Conservation (phyloP, 768 basidiomycete genomes). For the Coprinellus aureogranulatus region DNA sequence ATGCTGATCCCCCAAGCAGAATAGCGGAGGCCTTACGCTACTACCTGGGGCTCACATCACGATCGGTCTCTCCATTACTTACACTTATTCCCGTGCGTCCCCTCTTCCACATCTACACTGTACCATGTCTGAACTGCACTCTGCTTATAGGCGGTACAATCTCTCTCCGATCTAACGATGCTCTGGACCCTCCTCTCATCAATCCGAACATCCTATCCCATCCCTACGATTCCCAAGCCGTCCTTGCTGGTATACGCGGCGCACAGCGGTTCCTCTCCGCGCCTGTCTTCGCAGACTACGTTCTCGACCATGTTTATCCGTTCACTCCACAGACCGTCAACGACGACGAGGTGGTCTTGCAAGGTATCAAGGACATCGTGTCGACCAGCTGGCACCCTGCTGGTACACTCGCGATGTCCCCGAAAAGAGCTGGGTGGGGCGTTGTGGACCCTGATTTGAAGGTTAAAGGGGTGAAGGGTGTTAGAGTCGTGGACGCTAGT, state of each 20-base stretch:
- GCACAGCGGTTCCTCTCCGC: slow-evolving; percentile 17
- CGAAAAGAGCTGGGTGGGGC: slow-evolving; percentile 21
- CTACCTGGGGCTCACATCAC: not conserved
- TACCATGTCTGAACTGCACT: not conserved
- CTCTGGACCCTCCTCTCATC: slow-evolving; percentile 42
- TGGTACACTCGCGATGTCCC: slow-evolving; percentile 31
- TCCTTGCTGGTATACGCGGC: slow-evolving; percentile 19
- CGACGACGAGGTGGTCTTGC: not conserved
- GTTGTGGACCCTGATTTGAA: slow-evolving; percentile 35
- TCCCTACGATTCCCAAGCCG: slow-evolving; percentile 19
- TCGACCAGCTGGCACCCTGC: slow-evolving; percentile 27
- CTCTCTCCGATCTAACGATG: slow-evolving; percentile 35
- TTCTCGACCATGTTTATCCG: slow-evolving; percentile 8
- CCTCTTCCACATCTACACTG: too few species aligned
- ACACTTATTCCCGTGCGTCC: too few species aligned
- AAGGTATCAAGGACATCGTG: slow-evolving; percentile 16
- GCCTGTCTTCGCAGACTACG: slow-evolving; percentile 14
- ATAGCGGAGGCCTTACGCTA: not conserved
- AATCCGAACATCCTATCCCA: slow-evolving; percentile 31
- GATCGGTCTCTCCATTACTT: not conserved
- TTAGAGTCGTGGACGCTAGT: slow-evolving; percentile 40
- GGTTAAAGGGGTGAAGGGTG: slow-evolving; percentile 30
- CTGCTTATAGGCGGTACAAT: slow-evolving; percentile 12
- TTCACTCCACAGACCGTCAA: not conserved
- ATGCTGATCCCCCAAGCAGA: not conserved